Base-by-base conservation (phyloP, 2,329 filamentous ascomycete genomes). In the Lachnellula hyalina region DNA sequence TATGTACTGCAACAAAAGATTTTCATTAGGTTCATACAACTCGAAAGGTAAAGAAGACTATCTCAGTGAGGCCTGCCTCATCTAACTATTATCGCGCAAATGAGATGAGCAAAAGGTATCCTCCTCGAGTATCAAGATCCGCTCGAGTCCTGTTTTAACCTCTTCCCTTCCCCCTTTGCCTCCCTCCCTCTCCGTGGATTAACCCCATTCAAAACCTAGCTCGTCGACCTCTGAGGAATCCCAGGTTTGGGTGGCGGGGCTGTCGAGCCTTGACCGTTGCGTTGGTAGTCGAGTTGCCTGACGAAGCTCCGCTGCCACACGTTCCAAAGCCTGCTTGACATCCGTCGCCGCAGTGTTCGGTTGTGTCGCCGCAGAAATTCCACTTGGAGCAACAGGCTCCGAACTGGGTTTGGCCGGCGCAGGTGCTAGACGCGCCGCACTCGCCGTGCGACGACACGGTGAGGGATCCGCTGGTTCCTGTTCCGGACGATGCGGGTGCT, bases 371-470 rank as follows among this genome's bases (percentile, higher is more conserved):
- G 32, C 53, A 55, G 44, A 23, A 55, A 25, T 44, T 48, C 5
- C 7, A 51, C 8, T 47, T 19, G 3, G 53, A 55, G 35, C 53
- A 55, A 17, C 53, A 55, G 7, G 19, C n/a, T 23, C 53, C 53
- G 34, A 54, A 54, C 6, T 23, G 17, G 11, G 38, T 40, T 19
- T 41, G 45, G 11, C 47, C 53, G 4, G 17, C 35, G 21, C 53
- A 55, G 15, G 41, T 47, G 11, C 47, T 17, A 11, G 32, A 25
- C 5, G 35, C 49, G 19, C 35, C 48, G 8, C 52, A 54, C 14
- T 50, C n/a, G 4, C 52, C 52, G n/a, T 47, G 32, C 4, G 34
- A 40, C 4, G 52, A 50, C 3, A 32, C 23, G 6, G 45, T 35
- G 34, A 32, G 15, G 11, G 45, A 42, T 17, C 12, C 32, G 36